Evolutionary conservation across 768 basidiomycete species (phyloP).

Genomic region (Arthromyces matolae): DNA sequence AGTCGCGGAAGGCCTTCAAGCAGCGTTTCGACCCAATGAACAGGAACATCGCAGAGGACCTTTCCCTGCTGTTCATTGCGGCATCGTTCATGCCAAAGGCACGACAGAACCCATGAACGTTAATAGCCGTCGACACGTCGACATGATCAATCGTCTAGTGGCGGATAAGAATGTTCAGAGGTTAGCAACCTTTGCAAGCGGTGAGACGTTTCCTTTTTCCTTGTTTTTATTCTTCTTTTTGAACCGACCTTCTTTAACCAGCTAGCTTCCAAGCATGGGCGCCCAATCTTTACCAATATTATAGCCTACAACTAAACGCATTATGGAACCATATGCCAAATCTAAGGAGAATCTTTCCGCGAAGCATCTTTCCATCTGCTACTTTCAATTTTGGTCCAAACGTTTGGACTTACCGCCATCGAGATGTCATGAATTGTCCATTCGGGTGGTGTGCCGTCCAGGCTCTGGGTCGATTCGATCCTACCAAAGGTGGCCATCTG

Average conservation of each 20-base stretch:
- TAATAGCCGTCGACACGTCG: not conserved
- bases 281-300: not conserved
- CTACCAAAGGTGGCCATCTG: not conserved
- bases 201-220: not conserved
- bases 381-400: not conserved
- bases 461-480: not conserved
- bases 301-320: not conserved
- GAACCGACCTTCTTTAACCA: not conserved
- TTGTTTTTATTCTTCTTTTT: not conserved
- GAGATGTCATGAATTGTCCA: not conserved
- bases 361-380: conserved; percentile 1
- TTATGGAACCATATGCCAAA: not conserved
- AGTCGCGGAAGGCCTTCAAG: not conserved
- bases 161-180: not conserved
- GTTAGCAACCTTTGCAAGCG: not conserved
- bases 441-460: not conserved
- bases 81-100: not conserved
- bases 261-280: not conserved
- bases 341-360: not conserved
- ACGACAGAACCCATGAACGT: not conserved
- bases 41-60: not conserved
- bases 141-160: not conserved
- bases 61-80: not conserved
- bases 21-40: not conserved
- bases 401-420: not conserved